Evolutionary conservation across 2,329 filamentous ascomycete genomes (phyloP).

Genomic region (Cyphellophora europaea): DNA sequence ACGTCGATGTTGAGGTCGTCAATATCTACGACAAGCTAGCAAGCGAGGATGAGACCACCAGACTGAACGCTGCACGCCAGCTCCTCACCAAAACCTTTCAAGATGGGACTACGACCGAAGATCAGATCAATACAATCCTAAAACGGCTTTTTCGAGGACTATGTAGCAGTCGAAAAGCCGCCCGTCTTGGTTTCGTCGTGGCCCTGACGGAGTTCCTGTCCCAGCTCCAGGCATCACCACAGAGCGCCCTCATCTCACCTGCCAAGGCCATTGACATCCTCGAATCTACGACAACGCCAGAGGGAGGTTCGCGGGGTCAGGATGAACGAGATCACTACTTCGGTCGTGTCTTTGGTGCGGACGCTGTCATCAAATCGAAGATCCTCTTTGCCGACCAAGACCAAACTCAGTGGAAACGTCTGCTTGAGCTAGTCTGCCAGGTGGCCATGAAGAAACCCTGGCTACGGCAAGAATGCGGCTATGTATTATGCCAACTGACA

Average conservation of each 20-base stretch:
- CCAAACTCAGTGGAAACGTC: conserved; percentile 41
- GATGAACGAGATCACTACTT: conserved; percentile 81
- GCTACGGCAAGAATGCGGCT: conserved; percentile 81
- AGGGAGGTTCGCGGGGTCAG: conserved; percentile 49
- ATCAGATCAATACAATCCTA: conserved; percentile 31
- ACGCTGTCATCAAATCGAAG: conserved; percentile 73
- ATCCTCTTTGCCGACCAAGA: conserved; percentile 55
- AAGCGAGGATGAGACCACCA: conserved; percentile 35
- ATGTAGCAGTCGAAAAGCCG: conserved; percentile 81
- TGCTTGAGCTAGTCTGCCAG: conserved; percentile 65
- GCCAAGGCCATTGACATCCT: conserved; percentile 41
- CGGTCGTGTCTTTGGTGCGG: conserved; percentile 77
- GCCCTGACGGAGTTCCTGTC: conserved; percentile 73
- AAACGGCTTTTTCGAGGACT: conserved; percentile 74
- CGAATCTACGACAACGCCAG: conserved; percentile 41
- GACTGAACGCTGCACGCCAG: conserved; percentile 34
- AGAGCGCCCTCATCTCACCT: conserved; percentile 23
- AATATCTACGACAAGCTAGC: conserved; percentile 41
- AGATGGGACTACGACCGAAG: conserved; percentile 28
- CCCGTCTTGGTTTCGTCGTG: conserved; percentile 79
- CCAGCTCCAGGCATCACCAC: conserved; percentile 41
- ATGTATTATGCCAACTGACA: conserved; percentile 62
- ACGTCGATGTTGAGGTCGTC: conserved; percentile 34
- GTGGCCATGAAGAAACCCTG: conserved; percentile 76
- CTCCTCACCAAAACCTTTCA: conserved; percentile 35